phyloP scores from a whole-genome alignment of 805 yeast species.

The Zygosaccharomyces bisporus region DNA sequence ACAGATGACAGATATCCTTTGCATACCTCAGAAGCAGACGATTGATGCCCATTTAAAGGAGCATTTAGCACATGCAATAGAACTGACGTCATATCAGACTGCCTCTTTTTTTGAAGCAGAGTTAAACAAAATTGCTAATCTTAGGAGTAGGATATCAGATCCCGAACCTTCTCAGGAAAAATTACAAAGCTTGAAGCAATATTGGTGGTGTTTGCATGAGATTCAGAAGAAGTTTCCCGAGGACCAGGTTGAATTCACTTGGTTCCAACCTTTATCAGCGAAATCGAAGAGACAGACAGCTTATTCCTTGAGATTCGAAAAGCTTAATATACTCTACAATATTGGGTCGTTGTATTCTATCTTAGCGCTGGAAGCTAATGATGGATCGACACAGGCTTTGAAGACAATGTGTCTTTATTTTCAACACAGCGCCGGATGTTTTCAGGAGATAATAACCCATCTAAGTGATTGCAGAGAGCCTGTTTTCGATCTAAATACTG shows the following conservation, averaged over 20 bases:
- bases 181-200: constrained; percentile 40
- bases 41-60: constrained; percentile 40
- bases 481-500: constrained; percentile 45
- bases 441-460: constrained; percentile 38
- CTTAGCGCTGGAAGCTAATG: constrained; percentile 46
- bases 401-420: constrained; percentile 60
- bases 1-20: constrained; percentile 42
- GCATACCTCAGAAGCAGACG: constrained; percentile 50
- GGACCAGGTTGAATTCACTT: constrained; percentile 56
- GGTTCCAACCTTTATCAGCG: constrained; percentile 69
- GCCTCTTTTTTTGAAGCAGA: constrained; percentile 42
- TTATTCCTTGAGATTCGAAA: constrained; percentile 56
- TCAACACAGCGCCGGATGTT: constrained; percentile 71
- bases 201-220: constrained; percentile 44
- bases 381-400: constrained; percentile 48
- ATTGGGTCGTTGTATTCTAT: constrained; percentile 61
- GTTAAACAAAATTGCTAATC: constrained; percentile 40
- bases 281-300: constrained; percentile 47
- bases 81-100: constrained; percentile 45
- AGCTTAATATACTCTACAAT: constrained; percentile 60
- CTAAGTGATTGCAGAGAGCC: constrained; percentile 15
- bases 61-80: constrained; percentile 43
- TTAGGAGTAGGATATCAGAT: constrained; percentile 43
- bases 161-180: constrained; percentile 39
- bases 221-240: constrained; percentile 58